Conservation (phyloP, 441 rosid genomes). For the Brassica balearica region DNA sequence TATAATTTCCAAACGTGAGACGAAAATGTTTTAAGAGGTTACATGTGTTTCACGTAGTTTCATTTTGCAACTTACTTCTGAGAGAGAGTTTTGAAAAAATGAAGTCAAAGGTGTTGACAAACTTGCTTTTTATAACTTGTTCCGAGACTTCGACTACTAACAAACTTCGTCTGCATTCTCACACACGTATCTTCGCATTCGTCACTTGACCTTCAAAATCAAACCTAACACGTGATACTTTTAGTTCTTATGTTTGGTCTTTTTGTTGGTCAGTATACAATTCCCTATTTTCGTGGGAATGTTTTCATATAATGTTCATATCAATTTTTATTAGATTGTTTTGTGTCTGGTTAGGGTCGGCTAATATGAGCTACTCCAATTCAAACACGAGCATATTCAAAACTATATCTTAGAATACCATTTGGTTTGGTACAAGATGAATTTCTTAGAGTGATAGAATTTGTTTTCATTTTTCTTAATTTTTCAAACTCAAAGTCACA, state of each 20-base stretch:
- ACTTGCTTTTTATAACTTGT: slow-evolving; percentile 5
- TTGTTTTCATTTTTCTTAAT: too few species aligned
- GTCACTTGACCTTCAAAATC: slow-evolving; percentile 41
- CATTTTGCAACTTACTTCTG: not conserved
- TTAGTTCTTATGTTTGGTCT: slow-evolving; percentile 36
- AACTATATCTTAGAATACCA: too few species aligned
- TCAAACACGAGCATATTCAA: too few species aligned
- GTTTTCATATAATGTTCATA: not conserved
- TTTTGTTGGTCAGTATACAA: slow-evolving; percentile 25
- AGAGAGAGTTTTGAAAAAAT: not conserved
- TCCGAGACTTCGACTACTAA: slow-evolving; percentile 35
- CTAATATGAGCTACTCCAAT: not conserved
- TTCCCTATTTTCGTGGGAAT: slow-evolving; percentile 30
- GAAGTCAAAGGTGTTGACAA: slow-evolving; percentile 36
- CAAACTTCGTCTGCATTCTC: slow-evolving; percentile 31
- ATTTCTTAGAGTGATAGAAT: too few species aligned
- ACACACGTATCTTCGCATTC: slow-evolving; percentile 38
- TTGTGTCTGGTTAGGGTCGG: slow-evolving; percentile 8
- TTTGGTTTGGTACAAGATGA: too few species aligned
- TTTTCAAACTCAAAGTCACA: too few species aligned
- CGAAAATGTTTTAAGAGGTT: not conserved
- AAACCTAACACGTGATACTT: slow-evolving; percentile 41
- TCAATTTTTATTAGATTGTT: not conserved
- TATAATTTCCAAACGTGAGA: not conserved
- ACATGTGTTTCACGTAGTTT: slow-evolving; percentile 18